Base-by-base conservation (phyloP, 1,139 yeast species). In the Maudiozyma humilis region DNA sequence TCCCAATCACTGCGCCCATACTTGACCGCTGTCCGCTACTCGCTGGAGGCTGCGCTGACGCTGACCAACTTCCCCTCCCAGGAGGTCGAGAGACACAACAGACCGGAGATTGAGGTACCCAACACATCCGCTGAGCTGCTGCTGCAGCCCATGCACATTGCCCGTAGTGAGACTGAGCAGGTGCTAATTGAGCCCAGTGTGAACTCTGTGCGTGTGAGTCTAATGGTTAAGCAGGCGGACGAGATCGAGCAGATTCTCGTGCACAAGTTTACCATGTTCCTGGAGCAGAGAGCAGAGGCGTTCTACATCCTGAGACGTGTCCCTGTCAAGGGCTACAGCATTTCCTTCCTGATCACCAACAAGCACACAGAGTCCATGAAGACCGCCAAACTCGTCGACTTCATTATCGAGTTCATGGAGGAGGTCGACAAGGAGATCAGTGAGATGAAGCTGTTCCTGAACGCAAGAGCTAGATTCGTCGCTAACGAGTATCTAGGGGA, bases 381-480 rank as follows among this genome's bases (percentile, higher is more conserved):
- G 66, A 91, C 93, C 68, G 91, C 84, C 60, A 93, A 93, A 66
- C 75, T 91, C 59, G 96, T 91, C 41, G 98, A 91, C 65, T 91
- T 91, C 63, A 88, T 91, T 56, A 87, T 91, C 57, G 97, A 91
- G 68, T 91, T 93, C 64, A 89, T 91, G 98, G 98, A 91, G 66
- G 98, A 89, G 59, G 98, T 91, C 20, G 99, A 91, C 66, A 91
- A 89, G 69, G 99, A 91, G 66, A 93, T 91, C 60, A 86, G 96
- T 65, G 99, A 91, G 65, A 93, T 91, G 95, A 93, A 93, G 67
- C 74, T 91, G 63, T 93, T 91, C 64, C 76, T 93, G 65, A 91
- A 91, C 63, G 96, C 98, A 23, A 78, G 99, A 61, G 98, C 99
- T 16, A 82, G 99, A 71, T 93, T 87, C 50, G 93, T 89, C 43